Base-by-base conservation (phyloP, 2,329 filamentous ascomycete genomes). In the Microsporum audouinii region DNA sequence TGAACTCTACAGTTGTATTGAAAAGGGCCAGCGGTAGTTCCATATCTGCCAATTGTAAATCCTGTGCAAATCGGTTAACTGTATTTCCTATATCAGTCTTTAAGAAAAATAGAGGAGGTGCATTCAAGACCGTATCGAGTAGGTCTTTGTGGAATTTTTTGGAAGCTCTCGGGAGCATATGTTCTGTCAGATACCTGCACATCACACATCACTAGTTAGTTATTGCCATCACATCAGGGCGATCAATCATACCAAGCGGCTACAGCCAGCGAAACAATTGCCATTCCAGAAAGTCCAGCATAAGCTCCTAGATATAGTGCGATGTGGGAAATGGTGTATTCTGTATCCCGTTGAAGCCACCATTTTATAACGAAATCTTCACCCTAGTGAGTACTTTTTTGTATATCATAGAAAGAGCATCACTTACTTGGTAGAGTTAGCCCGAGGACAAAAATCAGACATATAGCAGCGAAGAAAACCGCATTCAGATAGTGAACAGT, bases 1-100 rank as follows among this genome's bases (percentile, higher is more conserved):
- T 39, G 8, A 39, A 5, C 14, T 39, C 38, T 3, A 39, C 7
- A 4, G 38, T 39, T 5, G 38, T 39, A 73, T 39, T 39, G 8
- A 39, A 39, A 3, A 39, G 38, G 8, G 58, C 58, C 3, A 60
- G 23, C 1, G 58, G 58, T 2, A 60, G 31, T 23, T 60, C 12
- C 7, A 27, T 60, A 29, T 60, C 58, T 7, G 53, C 45, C 10
- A 60, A 39, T 14, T 14, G 31, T 34, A 60, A 10, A 17, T 60
- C 58, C 29, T 60, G 58, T 17, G 43, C 53, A 33, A 60, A 60
- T 14, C 38, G 38, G 14, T 39, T 39, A 14, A 39, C 14, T 8
- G 38, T 76, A 14, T 75, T 70, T n/a, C 77, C 77, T 7, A 73
- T 74, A 62, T 79, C 76, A 0, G 74, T 77, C 1, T 70, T 71